A percentile compares a stretch with the other conserved stretches of the same genome.
These are phyloP conservation scores for Irpex rosettiformis DNA, from an alignment of 1,284 basidiomycete species.

Conservation along the genomic window DNA sequence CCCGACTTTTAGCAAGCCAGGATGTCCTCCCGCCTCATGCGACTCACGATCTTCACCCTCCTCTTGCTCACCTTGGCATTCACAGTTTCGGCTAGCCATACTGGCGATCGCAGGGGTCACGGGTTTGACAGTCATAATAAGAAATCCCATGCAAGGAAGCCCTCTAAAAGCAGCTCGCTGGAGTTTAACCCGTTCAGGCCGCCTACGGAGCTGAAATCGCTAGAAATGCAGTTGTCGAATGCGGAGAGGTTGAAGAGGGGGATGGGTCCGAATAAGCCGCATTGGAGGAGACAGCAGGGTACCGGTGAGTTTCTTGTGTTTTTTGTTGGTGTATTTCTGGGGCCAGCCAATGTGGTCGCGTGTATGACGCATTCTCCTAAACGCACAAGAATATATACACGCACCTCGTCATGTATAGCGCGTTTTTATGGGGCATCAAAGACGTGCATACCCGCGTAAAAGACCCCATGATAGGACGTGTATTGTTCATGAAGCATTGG, in stretches of 20 bases:
- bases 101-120: too few relatives aligned
- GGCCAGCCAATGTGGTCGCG: not conserved
- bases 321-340: not conserved
- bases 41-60: too few relatives aligned
- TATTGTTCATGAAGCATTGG: not conserved
- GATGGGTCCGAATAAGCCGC: slow-evolving; percentile 12
- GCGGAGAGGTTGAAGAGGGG: slow-evolving; percentile 9
- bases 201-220: too few relatives aligned
- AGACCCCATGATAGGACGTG: not conserved
- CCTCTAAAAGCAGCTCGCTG: too few relatives aligned
- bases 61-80: too few relatives aligned
- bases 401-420: not conserved
- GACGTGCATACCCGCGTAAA: not conserved
- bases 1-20: too few relatives aligned
- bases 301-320: not conserved
- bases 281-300: not conserved
- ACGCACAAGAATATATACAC: not conserved
- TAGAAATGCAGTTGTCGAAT: slow-evolving; percentile 3
- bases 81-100: too few relatives aligned
- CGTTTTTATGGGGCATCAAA: too few relatives aligned
- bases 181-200: too few relatives aligned
- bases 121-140: too few relatives aligned
- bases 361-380: not conserved
- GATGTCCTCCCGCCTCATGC: too few relatives aligned
- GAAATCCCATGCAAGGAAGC: too few relatives aligned